Evolutionary conservation across 257 asterid genomes (phyloP), one percentile per base, ranked within the genome.

Genomic region (Scutellaria minor): DNA sequence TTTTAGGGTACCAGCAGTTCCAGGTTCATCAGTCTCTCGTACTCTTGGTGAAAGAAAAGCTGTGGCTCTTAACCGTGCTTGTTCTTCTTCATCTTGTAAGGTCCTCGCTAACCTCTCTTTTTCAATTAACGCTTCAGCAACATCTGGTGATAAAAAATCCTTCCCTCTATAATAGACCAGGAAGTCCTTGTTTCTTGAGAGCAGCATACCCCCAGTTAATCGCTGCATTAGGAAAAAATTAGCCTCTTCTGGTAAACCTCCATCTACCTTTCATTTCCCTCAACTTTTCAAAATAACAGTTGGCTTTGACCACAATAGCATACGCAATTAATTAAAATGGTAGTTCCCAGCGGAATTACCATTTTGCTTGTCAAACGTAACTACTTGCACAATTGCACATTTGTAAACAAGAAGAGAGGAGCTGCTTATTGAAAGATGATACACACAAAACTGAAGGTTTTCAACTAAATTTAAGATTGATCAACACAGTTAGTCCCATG

Each of bases 31-130:
- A 14, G 68, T 56, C 66, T 61, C 73, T 76, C 66, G 82, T 50
- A 41, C 57, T 68, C 70, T 79, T 63, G 81, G 77, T 10, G 80
- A 51, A 65, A 85, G 85, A 24, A 76, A 83, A 35, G 82, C 39
- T 44, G 89, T 84, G 48, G 94, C 87, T 80, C 88, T 82, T 63
- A 84, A 71, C 47, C 98, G 91, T 53, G 97, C 96, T 70, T 78
- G 86, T 78, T 95, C 99, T 87, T 95, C 99, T 80, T 90, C 96
- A 71, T 95, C 97, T 80, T 92, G 98, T 66, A 90, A 81, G 70
- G 86, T 7, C 61, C 83, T 95, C 0, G 96, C 98, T 82, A 86
- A 65, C 75, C 80, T 95, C 87, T 92, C 99, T 60, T 92, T 88
- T 75, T 95, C 99, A 77, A 95, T 75, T 75, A 95, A 83, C 55